Base-by-base conservation (phyloP, 495 filamentous ascomycete genomes). In the Daldinia concentrica region DNA sequence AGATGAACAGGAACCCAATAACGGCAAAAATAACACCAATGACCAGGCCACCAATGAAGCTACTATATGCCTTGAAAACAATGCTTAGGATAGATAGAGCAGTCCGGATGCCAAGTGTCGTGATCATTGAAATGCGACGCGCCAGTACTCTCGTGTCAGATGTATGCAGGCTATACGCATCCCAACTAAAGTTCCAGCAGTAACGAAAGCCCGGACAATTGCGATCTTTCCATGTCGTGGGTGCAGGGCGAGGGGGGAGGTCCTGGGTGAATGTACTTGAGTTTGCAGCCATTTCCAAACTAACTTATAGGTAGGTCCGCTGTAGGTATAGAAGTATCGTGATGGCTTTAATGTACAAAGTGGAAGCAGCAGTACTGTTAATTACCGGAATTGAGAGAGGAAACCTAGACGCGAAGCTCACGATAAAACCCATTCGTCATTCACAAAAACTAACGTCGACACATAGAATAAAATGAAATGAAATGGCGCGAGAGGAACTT, bases 171-270 rank as follows among this genome's bases (percentile, higher is more conserved):
- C n/a, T n/a, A n/a, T n/a, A n/a, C n/a, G n/a, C n/a, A n/a, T n/a
- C n/a, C n/a, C n/a, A n/a, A n/a, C n/a, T n/a, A 32, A 74, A 68
- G 43, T 29, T 19, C 62, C 66, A 74, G 43, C 66, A 70, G 34
- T 57, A 43, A 29, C 62, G 67, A n/a, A n/a, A n/a, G n/a, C n/a
- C n/a, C n/a, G n/a, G n/a, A n/a, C n/a, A n/a, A n/a, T n/a, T n/a
- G n/a, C n/a, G n/a, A 12, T 60, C 45, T 43, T 48, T 62, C 62
- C 66, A 67, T 48, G 66, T 55, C n/a, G 39, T 55, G 29, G 32
- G 54, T 22, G 50, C 48, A 6, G 68, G 62, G 36, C 68, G 68
- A 19, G 68, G 62, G 19, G 68, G 68, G 14, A 71, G 62, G 29
- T 66, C 68, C 37, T 62, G 45, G 15, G 68, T 57, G 34, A 71